phyloP scores from a whole-genome alignment of 192 early-diverging fungal species.

The Kappamyces sp. region DNA sequence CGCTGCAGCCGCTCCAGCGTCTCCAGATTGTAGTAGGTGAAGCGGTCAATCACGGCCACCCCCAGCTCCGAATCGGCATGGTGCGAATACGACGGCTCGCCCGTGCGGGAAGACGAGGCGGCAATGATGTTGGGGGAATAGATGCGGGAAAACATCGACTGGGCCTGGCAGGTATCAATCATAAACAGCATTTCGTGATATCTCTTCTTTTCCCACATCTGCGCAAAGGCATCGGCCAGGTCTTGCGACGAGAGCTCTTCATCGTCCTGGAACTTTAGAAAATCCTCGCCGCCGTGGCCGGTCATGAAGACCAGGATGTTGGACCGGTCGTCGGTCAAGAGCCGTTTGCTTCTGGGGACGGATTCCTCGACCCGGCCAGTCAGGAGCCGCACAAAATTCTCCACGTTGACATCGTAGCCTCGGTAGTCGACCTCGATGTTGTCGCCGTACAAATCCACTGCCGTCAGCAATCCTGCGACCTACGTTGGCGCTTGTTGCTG shows the following conservation, averaged over 20 bases:
- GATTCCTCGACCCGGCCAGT: constrained; percentile 58
- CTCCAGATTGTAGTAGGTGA: constrained; percentile 93
- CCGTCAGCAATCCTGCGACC: not conserved
- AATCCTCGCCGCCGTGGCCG: constrained; percentile 97
- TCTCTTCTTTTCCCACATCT: constrained; percentile 94
- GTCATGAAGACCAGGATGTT: constrained; percentile 98
- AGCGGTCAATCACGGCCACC: constrained; percentile 95
- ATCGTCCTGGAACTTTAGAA: constrained; percentile 97
- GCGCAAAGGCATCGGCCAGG: constrained; percentile 92
- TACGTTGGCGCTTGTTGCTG: constrained; percentile 62
- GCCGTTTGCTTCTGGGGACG: constrained; percentile 88
- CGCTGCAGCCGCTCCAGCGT: constrained; percentile 81
- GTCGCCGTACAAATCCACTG: constrained; percentile 88
- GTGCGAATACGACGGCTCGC: constrained; percentile 93
- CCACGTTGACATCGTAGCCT: constrained; percentile 98
- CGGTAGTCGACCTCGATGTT: constrained; percentile 99
- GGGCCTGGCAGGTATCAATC: constrained; percentile 98
- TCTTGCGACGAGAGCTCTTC: constrained; percentile 96
- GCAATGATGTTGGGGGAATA: constrained; percentile 90
- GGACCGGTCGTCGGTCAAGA: constrained; percentile 91
- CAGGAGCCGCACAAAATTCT: constrained; percentile 93
- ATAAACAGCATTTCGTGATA: constrained; percentile 99
- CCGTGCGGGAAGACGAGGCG: constrained; percentile 77
- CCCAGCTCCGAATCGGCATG: constrained; percentile 89
- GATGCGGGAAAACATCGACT: constrained; percentile 91